Conservation (phyloP, 2,329 filamentous ascomycete genomes). For the Colletotrichum melonis region DNA sequence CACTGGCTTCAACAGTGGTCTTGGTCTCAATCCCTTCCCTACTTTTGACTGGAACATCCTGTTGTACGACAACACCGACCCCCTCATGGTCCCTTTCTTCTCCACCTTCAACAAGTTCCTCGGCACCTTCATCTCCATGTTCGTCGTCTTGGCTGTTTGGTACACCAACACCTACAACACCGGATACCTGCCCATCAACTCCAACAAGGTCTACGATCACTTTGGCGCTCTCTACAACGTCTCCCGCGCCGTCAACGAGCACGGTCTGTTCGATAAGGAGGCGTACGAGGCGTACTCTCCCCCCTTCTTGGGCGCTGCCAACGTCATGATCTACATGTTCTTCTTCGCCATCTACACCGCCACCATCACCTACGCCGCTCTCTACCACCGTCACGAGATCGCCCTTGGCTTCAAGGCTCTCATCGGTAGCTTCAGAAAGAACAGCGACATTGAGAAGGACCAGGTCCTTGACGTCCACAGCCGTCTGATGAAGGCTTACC, state of each 20-base stretch:
- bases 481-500: slow-evolving; percentile 57
- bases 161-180: slow-evolving; percentile 69
- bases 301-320: slow-evolving; percentile 61
- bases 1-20: slow-evolving; percentile 43
- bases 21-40: slow-evolving; percentile 44
- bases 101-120: slow-evolving; percentile 72
- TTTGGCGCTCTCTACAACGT: slow-evolving; percentile 61
- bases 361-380: slow-evolving; percentile 59
- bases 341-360: slow-evolving; percentile 67
- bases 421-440: slow-evolving; percentile 56
- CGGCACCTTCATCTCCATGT: slow-evolving; percentile 65
- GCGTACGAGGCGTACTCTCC: slow-evolving; percentile 64
- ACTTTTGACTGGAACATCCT: slow-evolving; percentile 46
- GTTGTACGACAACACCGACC: slow-evolving; percentile 45
- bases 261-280: slow-evolving; percentile 55
- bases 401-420: slow-evolving; percentile 60
- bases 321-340: slow-evolving; percentile 63
- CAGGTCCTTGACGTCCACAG: slow-evolving; percentile 58
- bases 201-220: slow-evolving; percentile 62
- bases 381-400: slow-evolving; percentile 66
- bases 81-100: slow-evolving; percentile 63
- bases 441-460: slow-evolving; percentile 48
- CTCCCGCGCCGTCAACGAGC: slow-evolving; percentile 52
- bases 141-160: slow-evolving; percentile 67
- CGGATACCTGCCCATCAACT: slow-evolving; percentile 65